Base-by-base conservation (phyloP, 2,329 filamentous ascomycete genomes). In the Ophiostoma himal-ulmi region DNA sequence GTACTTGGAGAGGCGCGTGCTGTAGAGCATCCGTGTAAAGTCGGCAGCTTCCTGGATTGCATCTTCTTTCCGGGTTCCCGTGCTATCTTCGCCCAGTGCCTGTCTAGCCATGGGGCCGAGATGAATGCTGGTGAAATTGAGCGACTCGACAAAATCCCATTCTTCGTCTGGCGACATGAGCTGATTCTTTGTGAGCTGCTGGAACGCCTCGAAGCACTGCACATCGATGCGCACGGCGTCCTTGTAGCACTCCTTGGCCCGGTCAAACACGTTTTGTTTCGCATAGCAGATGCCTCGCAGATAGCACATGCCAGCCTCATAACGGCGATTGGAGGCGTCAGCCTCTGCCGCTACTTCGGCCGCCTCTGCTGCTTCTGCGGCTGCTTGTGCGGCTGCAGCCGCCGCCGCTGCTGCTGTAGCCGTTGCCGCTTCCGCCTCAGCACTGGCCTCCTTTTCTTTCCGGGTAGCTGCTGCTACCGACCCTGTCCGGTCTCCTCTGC, bases 231-330 rank as follows among this genome's bases (percentile, higher is more conserved):
- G 89, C 65, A 98, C 93, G 1, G 95, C 95, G 76, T 96, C 93
- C 82, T 97, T 98, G 84, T 98, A 99, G 81, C 95, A 98, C 76
- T 98, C 94, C 79, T 97, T 97, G 69, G 95, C 95, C 44, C 93
- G 89, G 78, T 99, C 95, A 76, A 98, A 98, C 36, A 94, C 92
- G 79, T 98, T 99, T 79, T 97, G 92, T 80, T 97, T 97, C 7
- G 95, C 94, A 78, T 93, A 97, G 83, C 96, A 98, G 68, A 97
- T 86, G 5, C 95, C 95, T 34, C 95, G 86, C 69, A 99, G 82
- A 78, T 96, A 97, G 81, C 95, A 99, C 94, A 99, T 99, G 77
- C 91, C 93, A 0, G 95, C 95, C 81, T 99, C 94, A 76, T 95
- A 96, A 72, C 92, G 90, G 71, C 96, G 84, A 77, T 91, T 92